phyloP scores from a whole-genome alignment of 2,329 filamentous ascomycete genomes.

The Neoscytalidium dimidiatum region DNA sequence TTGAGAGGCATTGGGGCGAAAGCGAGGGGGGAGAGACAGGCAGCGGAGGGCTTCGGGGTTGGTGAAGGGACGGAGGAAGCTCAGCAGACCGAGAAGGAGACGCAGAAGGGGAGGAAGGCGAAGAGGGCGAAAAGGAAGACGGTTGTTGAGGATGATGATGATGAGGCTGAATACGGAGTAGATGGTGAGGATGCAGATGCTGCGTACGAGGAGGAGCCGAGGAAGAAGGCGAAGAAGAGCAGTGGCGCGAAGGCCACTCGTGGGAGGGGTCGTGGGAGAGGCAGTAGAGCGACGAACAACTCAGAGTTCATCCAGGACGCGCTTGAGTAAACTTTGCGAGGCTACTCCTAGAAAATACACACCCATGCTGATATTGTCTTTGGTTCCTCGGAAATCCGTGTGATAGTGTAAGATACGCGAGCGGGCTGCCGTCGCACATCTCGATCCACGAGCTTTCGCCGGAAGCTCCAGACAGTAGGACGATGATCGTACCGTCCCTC shows the following conservation, averaged over 20 bases:
- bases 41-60: not conserved
- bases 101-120: not conserved
- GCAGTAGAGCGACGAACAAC: not conserved
- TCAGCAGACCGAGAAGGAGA: not conserved
- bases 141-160: not conserved
- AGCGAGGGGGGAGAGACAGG: constrained; percentile 31
- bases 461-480: too few relatives aligned
- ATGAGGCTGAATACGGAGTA: not conserved
- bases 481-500: too few relatives aligned
- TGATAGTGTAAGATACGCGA: too few relatives aligned
- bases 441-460: too few relatives aligned
- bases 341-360: too few relatives aligned
- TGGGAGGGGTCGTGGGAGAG: not conserved
- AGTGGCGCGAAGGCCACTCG: not conserved
- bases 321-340: not conserved
- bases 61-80: not conserved
- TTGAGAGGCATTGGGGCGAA: constrained; percentile 66
- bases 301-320: not conserved
- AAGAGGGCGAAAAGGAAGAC: constrained; percentile 10
- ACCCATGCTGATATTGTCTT: too few relatives aligned
- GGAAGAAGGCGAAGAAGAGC: not conserved
- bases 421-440: too few relatives aligned
- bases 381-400: too few relatives aligned
- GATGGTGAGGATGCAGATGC: not conserved
- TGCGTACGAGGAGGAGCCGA: not conserved